A percentile compares a stretch with the other conserved stretches of the same genome.
Evolutionary conservation across 2,329 filamentous ascomycete species (phyloP).

Genomic region (Phoma herbarum): DNA sequence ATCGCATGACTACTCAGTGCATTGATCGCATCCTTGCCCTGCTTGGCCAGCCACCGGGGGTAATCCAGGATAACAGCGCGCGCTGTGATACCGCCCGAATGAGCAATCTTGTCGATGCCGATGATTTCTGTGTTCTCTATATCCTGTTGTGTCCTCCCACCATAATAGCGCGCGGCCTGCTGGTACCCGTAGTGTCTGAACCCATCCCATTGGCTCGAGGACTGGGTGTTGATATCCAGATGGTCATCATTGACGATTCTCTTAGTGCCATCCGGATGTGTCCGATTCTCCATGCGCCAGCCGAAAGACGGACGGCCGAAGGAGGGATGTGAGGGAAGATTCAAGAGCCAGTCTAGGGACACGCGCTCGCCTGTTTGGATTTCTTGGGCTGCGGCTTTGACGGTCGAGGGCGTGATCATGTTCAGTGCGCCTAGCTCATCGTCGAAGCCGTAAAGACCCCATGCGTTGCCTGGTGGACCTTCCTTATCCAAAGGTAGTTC

Average conservation of each 20-base stretch:
- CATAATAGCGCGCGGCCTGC: conserved; percentile 54
- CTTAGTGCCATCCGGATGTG: conserved; percentile 40
- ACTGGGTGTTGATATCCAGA: conserved; percentile 51
- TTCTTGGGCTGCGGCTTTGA: conserved; percentile 55
- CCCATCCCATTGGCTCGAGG: conserved; percentile 52
- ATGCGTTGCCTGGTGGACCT: conserved; percentile 63
- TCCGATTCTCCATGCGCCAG: conserved; percentile 40
- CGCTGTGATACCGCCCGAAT: conserved; percentile 42
- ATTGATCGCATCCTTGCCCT: conserved; percentile 31
- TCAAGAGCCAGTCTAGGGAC: conserved; percentile 53
- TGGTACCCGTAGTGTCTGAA: conserved; percentile 56
- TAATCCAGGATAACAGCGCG: conserved; percentile 47
- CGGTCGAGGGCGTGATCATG: conserved; percentile 59
- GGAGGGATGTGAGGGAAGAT: conserved; percentile 50
- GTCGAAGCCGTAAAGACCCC: conserved; percentile 62
- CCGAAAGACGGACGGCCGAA: conserved; percentile 47
- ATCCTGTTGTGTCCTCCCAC: conserved; percentile 52
- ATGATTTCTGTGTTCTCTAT: conserved; percentile 50
- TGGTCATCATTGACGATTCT: conserved; percentile 51
- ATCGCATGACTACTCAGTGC: conserved; percentile 38
- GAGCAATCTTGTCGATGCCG: conserved; percentile 53
- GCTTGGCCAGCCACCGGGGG: conserved; percentile 36
- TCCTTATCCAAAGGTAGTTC: conserved; percentile 60
- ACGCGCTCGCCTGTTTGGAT: conserved; percentile 55
- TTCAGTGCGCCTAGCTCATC: conserved; percentile 66